A percentile compares a stretch with the other conserved stretches of the same genome.
These are phyloP conservation scores for Acacia confusa DNA, from an alignment of 306 rosid species.

Conservation along the genomic window DNA sequence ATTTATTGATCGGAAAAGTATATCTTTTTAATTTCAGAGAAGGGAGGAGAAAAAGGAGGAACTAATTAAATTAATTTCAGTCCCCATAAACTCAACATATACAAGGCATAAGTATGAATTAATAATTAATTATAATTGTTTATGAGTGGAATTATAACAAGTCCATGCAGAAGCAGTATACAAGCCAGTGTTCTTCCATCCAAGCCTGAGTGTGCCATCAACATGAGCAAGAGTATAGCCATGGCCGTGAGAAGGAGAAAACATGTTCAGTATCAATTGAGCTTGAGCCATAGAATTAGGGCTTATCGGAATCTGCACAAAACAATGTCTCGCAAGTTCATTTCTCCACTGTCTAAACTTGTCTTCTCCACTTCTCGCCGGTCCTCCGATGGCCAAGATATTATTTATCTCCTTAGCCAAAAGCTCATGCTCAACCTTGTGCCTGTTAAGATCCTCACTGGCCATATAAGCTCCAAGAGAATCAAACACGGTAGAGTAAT, in stretches of 20 bases:
- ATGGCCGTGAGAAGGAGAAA: slow-evolving; percentile 52
- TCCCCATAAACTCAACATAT: not conserved
- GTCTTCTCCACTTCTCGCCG: slow-evolving; percentile 76
- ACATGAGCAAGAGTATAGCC: slow-evolving; percentile 77
- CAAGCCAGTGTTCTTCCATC: slow-evolving; percentile 84
- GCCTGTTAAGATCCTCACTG: slow-evolving; percentile 56
- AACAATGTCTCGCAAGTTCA: slow-evolving; percentile 56
- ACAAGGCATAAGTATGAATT: not conserved
- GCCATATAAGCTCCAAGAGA: slow-evolving; percentile 63
- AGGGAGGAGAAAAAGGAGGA: not conserved
- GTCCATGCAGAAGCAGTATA: slow-evolving; percentile 97
- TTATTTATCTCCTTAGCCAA: slow-evolving; percentile 67
- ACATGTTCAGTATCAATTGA: slow-evolving; percentile 79
- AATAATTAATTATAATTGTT: not conserved
- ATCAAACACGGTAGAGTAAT: slow-evolving; percentile 85
- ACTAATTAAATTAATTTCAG: not conserved
- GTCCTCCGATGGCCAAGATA: slow-evolving; percentile 83
- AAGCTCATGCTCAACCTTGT: slow-evolving; percentile 58
- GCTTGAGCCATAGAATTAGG: slow-evolving; percentile 84
- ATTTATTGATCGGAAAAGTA: too few species aligned
- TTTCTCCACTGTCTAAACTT: slow-evolving; percentile 75
- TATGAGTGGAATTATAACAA: slow-evolving; percentile 29
- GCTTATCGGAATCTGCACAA: slow-evolving; percentile 71
- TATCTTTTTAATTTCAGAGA: not conserved
- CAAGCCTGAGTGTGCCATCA: slow-evolving; percentile 75